Conservation (phyloP, 2,329 filamentous ascomycete genomes). For the Phyllosticta paracitricarpa region DNA sequence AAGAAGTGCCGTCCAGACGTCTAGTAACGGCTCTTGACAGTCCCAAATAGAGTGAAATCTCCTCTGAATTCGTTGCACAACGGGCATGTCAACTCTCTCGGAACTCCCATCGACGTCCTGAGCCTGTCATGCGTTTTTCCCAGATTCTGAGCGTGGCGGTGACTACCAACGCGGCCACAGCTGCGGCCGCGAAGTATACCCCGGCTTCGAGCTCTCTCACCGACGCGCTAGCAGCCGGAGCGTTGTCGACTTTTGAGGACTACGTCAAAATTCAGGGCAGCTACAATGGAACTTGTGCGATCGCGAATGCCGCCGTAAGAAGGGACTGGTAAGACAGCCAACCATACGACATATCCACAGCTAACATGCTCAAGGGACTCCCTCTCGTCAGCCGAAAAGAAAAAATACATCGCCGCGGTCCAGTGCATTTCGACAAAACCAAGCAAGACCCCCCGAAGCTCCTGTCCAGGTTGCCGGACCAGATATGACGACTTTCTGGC, state of each 20-base stretch:
- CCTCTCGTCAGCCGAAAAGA: constrained; percentile 20
- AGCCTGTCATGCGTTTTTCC: neutral
- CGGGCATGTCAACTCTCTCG: neutral
- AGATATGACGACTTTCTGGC: constrained; percentile 29
- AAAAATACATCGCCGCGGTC: constrained; percentile 27
- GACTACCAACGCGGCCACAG: neutral
- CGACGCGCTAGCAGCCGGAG: constrained; percentile 26
- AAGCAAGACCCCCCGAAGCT: constrained; percentile 18
- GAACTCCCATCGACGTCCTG: neutral
- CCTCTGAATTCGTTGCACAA: constrained; percentile 2
- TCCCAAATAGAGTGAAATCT: neutral
- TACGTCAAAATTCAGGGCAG: constrained; percentile 19
- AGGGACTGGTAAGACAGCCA: constrained; percentile 31
- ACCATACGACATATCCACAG: neutral
- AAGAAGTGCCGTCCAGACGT: neutral
- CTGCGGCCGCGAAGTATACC: neutral
- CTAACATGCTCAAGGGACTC: constrained; percentile 15
- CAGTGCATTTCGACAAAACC: constrained; percentile 23
- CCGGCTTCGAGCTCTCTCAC: constrained; percentile 13
- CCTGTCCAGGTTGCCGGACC: constrained; percentile 22
- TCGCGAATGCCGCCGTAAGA: constrained; percentile 30
- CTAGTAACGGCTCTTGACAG: neutral
- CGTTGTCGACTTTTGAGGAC: constrained; percentile 23
- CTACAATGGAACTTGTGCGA: constrained; percentile 22
- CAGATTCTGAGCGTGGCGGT: neutral